Evolutionary conservation across 768 basidiomycete species (phyloP).

Genomic region (Hericium erinaceus): DNA sequence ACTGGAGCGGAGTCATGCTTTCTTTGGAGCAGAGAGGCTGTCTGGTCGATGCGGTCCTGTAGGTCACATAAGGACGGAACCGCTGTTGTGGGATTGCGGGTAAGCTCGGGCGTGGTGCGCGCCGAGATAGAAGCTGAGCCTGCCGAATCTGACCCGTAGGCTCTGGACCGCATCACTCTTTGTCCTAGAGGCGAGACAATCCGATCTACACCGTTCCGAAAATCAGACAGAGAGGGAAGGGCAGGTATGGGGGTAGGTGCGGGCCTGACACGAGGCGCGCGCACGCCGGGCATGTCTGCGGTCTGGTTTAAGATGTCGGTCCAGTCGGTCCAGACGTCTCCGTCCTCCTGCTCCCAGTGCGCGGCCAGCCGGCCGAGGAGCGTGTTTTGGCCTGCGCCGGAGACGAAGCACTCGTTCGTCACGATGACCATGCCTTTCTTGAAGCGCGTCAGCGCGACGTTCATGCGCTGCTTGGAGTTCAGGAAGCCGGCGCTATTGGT

Average conservation of each 20-base stretch:
- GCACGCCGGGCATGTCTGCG: not conserved
- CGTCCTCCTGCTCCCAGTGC: conserved; percentile 18
- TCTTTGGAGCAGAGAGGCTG: too few relatives aligned
- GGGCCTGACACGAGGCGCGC: not conserved
- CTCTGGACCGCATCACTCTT: too few relatives aligned
- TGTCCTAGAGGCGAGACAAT: too few relatives aligned
- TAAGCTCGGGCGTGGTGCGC: too few relatives aligned
- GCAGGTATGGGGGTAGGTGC: not conserved
- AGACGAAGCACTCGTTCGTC: not conserved
- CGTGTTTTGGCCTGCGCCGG: conserved; percentile 23
- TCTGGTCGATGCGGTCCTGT: too few relatives aligned
- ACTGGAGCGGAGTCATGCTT: too few relatives aligned
- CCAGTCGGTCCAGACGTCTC: conserved; percentile 23
- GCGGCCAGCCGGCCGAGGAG: conserved; percentile 32
- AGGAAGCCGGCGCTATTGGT: conserved; percentile 39
- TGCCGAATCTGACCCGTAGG: too few relatives aligned
- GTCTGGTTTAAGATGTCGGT: not conserved
- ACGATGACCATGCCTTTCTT: not conserved
- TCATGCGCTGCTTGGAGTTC: conserved; percentile 32
- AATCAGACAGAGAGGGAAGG: not conserved
- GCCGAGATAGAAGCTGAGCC: too few relatives aligned
- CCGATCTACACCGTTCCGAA: too few relatives aligned
- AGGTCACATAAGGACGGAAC: too few relatives aligned
- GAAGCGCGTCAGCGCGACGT: conserved; percentile 35
- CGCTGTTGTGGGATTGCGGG: too few relatives aligned